These are phyloP conservation scores for Oryza australiensis DNA, from an alignment of 176 grass and related monocot genomes.

Conservation along the genomic window DNA sequence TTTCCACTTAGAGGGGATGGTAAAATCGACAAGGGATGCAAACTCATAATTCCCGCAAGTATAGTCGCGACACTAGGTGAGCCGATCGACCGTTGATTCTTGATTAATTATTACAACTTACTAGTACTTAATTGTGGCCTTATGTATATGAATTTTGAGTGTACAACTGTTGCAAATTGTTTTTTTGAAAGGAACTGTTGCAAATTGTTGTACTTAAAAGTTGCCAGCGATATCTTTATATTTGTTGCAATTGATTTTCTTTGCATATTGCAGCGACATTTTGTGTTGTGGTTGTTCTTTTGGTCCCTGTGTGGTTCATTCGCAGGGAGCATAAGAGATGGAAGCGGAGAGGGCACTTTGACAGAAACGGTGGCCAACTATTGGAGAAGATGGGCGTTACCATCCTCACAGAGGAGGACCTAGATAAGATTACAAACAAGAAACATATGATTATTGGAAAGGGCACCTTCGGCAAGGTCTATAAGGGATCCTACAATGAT, in stretches of 20 bases:
- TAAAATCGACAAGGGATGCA: neutral
- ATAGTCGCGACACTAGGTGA: neutral
- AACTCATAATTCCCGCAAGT: neutral
- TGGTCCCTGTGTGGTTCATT: neutral
- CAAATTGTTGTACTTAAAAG: neutral
- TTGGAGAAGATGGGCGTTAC: neutral
- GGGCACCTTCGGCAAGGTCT: neutral
- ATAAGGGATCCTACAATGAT: too few species aligned
- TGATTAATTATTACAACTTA: too few species aligned
- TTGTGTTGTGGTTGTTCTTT: neutral
- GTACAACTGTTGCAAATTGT: too few species aligned
- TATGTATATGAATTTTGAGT: too few species aligned
- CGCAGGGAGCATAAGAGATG: neutral
- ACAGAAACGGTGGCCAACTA: neutral
- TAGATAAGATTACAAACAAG: neutral
- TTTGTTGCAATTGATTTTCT: too few species aligned
- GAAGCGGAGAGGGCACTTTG: neutral
- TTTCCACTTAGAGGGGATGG: neutral
- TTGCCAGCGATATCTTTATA: too few species aligned
- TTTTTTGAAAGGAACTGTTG: too few species aligned
- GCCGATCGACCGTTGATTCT: too few species aligned
- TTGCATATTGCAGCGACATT: neutral
- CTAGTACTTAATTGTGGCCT: too few species aligned
- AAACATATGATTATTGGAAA: accelerated
- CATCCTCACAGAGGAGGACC: neutral